A percentile compares a stretch with the other conserved stretches of the same genome.
These are phyloP conservation scores for Eutypa lata DNA, from an alignment of 2,329 filamentous ascomycete genomes.

Conservation along the genomic window DNA sequence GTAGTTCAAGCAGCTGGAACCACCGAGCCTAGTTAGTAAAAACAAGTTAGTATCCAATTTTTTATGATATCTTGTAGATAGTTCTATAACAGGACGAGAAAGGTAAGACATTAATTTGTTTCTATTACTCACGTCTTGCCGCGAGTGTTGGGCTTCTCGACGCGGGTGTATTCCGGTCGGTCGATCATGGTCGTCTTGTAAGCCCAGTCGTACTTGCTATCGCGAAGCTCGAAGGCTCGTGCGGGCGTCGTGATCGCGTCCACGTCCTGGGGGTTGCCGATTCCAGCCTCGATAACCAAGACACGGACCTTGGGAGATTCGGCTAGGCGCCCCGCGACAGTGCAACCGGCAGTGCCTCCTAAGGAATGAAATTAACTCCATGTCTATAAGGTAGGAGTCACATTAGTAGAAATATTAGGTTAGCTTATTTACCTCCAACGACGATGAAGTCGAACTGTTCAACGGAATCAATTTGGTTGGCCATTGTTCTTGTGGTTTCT, in stretches of 20 bases:
- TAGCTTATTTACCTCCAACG: constrained; percentile 25
- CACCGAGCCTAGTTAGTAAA: too few species aligned
- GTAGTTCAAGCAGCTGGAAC: constrained; percentile 58
- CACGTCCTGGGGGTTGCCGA: constrained; percentile 44
- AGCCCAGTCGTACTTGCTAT: constrained; percentile 55
- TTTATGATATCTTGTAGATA: too few species aligned
- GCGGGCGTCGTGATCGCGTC: constrained; percentile 52
- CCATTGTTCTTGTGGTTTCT: too few species aligned
- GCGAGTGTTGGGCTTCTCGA: constrained; percentile 62
- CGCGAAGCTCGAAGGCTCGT: constrained; percentile 50
- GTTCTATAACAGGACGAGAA: too few species aligned
- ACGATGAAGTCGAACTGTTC: constrained; percentile 29
- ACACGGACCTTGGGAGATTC: constrained; percentile 45
- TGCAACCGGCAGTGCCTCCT: constrained; percentile 46
- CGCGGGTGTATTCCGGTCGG: constrained; percentile 54
- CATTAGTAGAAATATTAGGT: not conserved
- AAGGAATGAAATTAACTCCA: not conserved
- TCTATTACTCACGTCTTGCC: too few species aligned
- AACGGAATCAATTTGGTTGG: too few species aligned
- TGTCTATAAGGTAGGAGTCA: not conserved
- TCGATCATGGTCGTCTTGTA: constrained; percentile 62
- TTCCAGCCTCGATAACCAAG: constrained; percentile 47
- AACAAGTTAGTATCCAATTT: too few species aligned
- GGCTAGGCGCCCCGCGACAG: constrained; percentile 49
- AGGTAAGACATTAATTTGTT: too few species aligned